Evolutionary conservation across 1,139 yeast genomes (phyloP), one percentile per base, ranked within the genome.

Genomic region (Kodamaea alishanica): DNA sequence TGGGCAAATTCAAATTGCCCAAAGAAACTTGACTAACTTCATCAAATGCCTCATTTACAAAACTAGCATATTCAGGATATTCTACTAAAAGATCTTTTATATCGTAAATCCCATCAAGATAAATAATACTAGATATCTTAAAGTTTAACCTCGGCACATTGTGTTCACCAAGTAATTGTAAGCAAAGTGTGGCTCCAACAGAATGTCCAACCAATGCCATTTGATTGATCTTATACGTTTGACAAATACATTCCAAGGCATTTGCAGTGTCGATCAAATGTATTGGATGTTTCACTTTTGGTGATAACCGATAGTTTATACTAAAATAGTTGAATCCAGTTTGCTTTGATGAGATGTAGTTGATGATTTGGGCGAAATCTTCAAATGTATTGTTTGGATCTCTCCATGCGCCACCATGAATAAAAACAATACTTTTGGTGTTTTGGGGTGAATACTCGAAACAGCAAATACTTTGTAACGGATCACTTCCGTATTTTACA

Each of bases 351-450:
- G 26, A 23, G 24, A 63, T 47, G 26, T 46, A 36, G 2, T 37
- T 41, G 2, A 68, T 56, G 41, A 83, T 51, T 4, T 52, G 51
- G 11, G 64, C 63, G 41, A 78, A 80, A 52, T 84, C 94, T 33
- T 68, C 61, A 35, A 59, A 73, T 0, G 86, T 78, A 54, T 83
- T 81, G 2, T 48, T 56, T 0, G 81, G 79, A 53, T 85, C 95
- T 47, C 86, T 65, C 96, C 96, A 88, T 0, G 92, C 95, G 0
- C 96, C 96, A 0, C 96, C 96, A 56, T 88, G 96, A 28, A 88
- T 73, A 47, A 78, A 80, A 1, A 87, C 61, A 3, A 71, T 51
- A 2, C 61, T 42, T n/a, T 40, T 37, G 9, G 33, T 28, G 32
- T 45, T 48, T 9, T 30, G 26, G 2, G 47, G 42, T 10, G 40